Evolutionary conservation across 225 moss, liverwort and hornwort species (phyloP), one percentile per base, ranked within the genome.

Genomic region (Physcomitrellopsis africana): DNA sequence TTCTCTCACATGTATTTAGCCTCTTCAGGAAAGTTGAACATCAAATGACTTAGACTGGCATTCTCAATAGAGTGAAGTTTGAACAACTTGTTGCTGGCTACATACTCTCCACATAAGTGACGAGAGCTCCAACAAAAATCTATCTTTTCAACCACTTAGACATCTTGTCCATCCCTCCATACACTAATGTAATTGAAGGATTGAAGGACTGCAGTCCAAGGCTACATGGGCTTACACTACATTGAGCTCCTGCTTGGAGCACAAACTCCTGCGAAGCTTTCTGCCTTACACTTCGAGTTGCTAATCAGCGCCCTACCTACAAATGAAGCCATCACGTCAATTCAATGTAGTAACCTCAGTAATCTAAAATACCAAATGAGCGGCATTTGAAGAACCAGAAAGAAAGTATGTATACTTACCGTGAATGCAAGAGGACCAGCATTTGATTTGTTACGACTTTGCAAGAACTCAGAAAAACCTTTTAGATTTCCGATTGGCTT

Each of bases 401-500:
- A 65, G 69, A 47, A 57, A 55, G 55, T 60, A 69, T 12, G 13
- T 1, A 54, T 11, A 42, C 61, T 55, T 57, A 66, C 67, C 60
- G 60, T 41, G 11, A 70, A 22, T 51, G 56, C 61, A 74, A 80
- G 17, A 4, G 32, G 29, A 55, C 49, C 42, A 42, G 27, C 42
- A 27, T 49, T 27, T 37, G 48, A 22, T 51, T 17, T 29, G 27
- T 47, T 22, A 63, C 37, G 58, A 59, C 70, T 63, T 44, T 65
- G 16, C 29, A 51, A 22, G 61, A 72, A 66, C 66, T 78, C 72
- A 89, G 54, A 89, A 89, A 61, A 86, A 79, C 44, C 79, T 73
- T 51, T 81, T 89, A 41, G 85, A 85, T 76, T 79, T 89, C 52
- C 84, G 77, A 63, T 90, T 90, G 70, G 87, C 79, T 78, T 87